Evolutionary conservation across 306 rosid genomes (phyloP), one percentile per base, ranked within the genome.

Genomic region (Cucurbita maxima): DNA sequence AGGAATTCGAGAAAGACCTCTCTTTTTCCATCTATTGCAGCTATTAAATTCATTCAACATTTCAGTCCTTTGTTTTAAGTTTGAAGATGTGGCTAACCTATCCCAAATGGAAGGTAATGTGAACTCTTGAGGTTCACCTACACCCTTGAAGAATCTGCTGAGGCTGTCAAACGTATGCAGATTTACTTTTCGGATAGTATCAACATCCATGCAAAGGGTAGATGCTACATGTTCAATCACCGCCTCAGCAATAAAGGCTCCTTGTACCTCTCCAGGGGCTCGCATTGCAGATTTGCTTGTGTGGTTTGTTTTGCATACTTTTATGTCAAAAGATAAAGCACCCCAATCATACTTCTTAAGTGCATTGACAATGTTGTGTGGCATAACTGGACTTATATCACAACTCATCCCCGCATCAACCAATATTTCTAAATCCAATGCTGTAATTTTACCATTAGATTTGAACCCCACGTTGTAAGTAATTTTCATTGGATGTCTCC

Each of bases 341-440:
- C 98, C 98, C 96, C 97, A 93, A 69, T 93, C 92, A 58, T 93
- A 93, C 85, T 90, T 90, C 83, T 85, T 88, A 66, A 93, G 86
- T 45, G 92, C 57, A 36, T 20, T 30, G 52, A 85, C 38, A n/a
- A 93, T 48, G 73, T 76, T 83, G 7, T 12, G 72, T 13, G 97
- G 96, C 86, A 93, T 64, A 3, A 78, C 0, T 82, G 85, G 75
- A 79, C 98, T 93, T 53, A 86, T 3, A 82, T 93, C 98, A 37
- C 38, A 48, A 76, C 82, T 80, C 77, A 82, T 81, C 71, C 98
- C 98, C 30, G 97, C 97, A 76, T 93, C 58, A 34, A 93, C 74
- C 83, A 93, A 81, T 82, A 93, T 86, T 40, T 84, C 76, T 76
- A 93, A 88, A n/a, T 93, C 76, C 73, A 93, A 73, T 62, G 94